phyloP scores from a whole-genome alignment of 2,329 filamentous ascomycete genomes.

The Tolypocladium paradoxum region DNA sequence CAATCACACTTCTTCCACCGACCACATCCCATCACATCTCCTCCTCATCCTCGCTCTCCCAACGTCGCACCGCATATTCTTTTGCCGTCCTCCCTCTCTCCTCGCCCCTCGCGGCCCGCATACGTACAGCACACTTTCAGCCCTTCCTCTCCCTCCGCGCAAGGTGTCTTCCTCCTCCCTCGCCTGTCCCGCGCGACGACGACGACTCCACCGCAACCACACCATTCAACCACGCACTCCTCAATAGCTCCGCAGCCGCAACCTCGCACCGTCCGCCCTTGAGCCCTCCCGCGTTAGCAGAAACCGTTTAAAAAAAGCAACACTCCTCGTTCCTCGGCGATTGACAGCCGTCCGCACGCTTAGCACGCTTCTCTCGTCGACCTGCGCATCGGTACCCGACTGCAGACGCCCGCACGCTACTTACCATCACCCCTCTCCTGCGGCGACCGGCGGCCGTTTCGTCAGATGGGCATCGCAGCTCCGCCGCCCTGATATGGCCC shows the following conservation, averaged over 20 bases:
- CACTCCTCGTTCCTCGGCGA: neutral
- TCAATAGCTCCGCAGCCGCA: neutral
- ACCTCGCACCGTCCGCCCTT: neutral
- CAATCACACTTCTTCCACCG: neutral
- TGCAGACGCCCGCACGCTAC: neutral
- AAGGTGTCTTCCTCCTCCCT: neutral
- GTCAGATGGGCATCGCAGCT: conserved; percentile 27
- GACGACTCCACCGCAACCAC: neutral
- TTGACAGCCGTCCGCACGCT: neutral
- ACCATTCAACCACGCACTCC: neutral
- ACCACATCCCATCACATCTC: conserved; percentile 1
- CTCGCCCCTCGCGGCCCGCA: neutral
- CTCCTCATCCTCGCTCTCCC: neutral
- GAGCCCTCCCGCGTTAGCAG: neutral
- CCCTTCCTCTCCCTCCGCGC: neutral
- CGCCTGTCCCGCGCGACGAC: neutral
- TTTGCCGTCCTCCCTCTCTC: neutral
- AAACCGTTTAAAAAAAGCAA: neutral
- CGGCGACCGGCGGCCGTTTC: conserved; percentile 11
- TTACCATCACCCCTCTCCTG: neutral
- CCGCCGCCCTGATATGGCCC: conserved; percentile 32
- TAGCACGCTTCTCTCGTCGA: neutral
- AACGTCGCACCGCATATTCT: neutral
- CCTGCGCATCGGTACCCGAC: neutral
- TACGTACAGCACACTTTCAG: neutral